These are phyloP conservation scores for Selenicereus undatus DNA, from an alignment of 148 eudicot species.

Conservation along the genomic window DNA sequence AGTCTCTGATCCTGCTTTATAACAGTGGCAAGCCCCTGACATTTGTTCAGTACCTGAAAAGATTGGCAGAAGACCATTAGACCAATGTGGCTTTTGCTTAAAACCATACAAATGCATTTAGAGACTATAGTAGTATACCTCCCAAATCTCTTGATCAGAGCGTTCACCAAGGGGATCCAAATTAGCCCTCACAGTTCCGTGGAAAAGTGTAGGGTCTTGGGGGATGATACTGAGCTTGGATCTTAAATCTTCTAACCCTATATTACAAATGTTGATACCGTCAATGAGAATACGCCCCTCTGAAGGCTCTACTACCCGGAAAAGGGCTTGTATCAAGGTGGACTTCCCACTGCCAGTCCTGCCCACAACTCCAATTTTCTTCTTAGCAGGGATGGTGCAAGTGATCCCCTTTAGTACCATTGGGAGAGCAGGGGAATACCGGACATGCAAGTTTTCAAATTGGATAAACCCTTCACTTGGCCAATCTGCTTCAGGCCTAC, in stretches of 20 bases:
- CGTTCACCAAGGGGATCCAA: constrained; percentile 72
- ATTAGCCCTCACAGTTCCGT: constrained; percentile 77
- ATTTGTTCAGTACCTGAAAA: constrained; percentile 62
- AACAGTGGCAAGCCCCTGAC: constrained; percentile 52
- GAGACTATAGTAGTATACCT: constrained; percentile 36
- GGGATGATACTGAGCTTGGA: constrained; percentile 87
- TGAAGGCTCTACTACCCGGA: constrained; percentile 76
- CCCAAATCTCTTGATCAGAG: constrained; percentile 76
- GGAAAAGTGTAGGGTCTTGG: constrained; percentile 88
- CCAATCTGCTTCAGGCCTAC: constrained; percentile 68
- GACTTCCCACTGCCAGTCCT: constrained; percentile 95
- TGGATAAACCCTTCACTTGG: constrained; percentile 60
- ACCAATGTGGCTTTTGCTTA: neutral
- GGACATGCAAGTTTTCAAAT: constrained; percentile 59
- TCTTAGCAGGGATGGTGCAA: constrained; percentile 58
- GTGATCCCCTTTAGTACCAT: constrained; percentile 75
- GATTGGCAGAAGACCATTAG: neutral
- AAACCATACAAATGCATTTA: neutral
- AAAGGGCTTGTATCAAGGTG: constrained; percentile 90
- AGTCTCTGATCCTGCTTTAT: constrained; percentile 55
- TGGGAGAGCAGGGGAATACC: constrained; percentile 62
- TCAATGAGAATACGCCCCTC: constrained; percentile 71
- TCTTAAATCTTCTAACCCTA: constrained; percentile 78
- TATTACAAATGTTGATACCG: constrained; percentile 57
- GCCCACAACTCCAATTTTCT: constrained; percentile 85